Conservation (phyloP, 148 eudicot genomes). For the Drosera capensis region DNA sequence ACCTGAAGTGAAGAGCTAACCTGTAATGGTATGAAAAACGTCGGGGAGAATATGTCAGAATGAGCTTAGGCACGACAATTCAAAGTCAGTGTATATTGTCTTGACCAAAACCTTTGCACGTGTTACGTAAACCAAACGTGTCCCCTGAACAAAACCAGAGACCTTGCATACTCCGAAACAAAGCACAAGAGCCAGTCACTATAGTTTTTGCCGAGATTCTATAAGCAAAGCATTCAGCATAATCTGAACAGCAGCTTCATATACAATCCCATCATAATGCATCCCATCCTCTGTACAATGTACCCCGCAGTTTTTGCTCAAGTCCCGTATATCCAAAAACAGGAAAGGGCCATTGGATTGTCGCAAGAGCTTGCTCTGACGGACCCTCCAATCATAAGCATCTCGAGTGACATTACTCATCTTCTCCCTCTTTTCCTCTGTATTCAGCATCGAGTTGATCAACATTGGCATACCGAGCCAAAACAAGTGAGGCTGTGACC, state of each 20-base stretch:
- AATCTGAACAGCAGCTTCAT: slow-evolving; percentile 68
- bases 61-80: too few relatives aligned
- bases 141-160: not conserved
- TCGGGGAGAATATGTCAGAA: too few relatives aligned
- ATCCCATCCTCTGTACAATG: slow-evolving; percentile 75
- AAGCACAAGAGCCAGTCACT: slow-evolving; percentile 8
- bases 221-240: slow-evolving; percentile 84
- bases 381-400: slow-evolving; percentile 37
- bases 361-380: slow-evolving; percentile 43
- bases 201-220: slow-evolving; percentile 72
- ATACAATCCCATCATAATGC: slow-evolving; percentile 69
- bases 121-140: not conserved
- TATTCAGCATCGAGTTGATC: slow-evolving; percentile 69
- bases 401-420: slow-evolving; percentile 34
- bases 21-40: too few relatives aligned
- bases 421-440: slow-evolving; percentile 68
- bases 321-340: slow-evolving; percentile 37
- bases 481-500: slow-evolving; percentile 55
- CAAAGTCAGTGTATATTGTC: too few relatives aligned
- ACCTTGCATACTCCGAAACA: not conserved
- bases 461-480: slow-evolving; percentile 84
- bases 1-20: too few relatives aligned
- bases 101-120: not conserved
- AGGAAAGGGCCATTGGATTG: slow-evolving; percentile 56
- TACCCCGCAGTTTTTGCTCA: slow-evolving; percentile 57